phyloP scores from a whole-genome alignment of 768 basidiomycete species.

The Leccinum boreale region DNA sequence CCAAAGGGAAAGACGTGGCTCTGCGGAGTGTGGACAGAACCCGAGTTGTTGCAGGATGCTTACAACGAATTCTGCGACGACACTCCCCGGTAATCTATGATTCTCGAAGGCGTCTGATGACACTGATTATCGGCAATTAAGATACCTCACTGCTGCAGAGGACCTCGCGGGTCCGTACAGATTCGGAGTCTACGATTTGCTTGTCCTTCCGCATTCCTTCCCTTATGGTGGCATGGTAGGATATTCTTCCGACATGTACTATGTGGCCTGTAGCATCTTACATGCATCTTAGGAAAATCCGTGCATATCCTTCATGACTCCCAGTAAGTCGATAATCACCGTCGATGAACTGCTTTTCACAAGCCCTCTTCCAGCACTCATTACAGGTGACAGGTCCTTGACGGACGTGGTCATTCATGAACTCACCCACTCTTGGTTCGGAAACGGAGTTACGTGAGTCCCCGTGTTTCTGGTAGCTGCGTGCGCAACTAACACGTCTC shows the following conservation, averaged over 20 bases:
- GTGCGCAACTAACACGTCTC: background rate
- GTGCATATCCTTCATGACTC: slow-evolving; percentile 84
- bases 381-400: slow-evolving; percentile 82
- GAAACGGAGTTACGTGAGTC: slow-evolving; percentile 79
- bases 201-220: slow-evolving; percentile 89
- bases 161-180: slow-evolving; percentile 68
- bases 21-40: slow-evolving; percentile 90
- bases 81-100: slow-evolving; percentile 55
- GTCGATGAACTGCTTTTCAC: background rate
- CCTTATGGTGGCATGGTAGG: slow-evolving; percentile 87
- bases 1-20: slow-evolving; percentile 69
- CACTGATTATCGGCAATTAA: slow-evolving; percentile 22
- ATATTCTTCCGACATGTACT: background rate
- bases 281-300: slow-evolving; percentile 68
- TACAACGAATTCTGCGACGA: slow-evolving; percentile 90
- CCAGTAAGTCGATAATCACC: slow-evolving; percentile 47
- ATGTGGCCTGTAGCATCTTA: background rate
- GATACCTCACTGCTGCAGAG: slow-evolving; percentile 74
- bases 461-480: slow-evolving; percentile 7
- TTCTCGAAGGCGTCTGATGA: too few relatives aligned
- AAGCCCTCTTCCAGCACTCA: slow-evolving; percentile 47
- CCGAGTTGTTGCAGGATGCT: slow-evolving; percentile 69
- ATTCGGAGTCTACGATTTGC: slow-evolving; percentile 86
- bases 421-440: slow-evolving; percentile 85
- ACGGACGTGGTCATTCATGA: slow-evolving; percentile 92